Evolutionary conservation across 768 basidiomycete genomes (phyloP), one percentile per base, ranked within the genome.

Genomic region (Russula compacta): DNA sequence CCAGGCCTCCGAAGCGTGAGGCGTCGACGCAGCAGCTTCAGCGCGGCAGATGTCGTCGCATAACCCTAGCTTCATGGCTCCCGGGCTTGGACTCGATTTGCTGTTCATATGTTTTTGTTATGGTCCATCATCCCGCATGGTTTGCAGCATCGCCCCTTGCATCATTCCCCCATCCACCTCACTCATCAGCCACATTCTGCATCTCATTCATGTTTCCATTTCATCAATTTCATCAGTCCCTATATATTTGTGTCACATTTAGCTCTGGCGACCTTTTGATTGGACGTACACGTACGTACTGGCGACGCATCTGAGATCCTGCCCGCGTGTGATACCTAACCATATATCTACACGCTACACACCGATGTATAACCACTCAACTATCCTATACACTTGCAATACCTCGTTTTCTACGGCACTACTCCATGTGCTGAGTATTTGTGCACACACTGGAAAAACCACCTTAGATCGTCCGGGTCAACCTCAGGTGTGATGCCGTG

Each of bases 401-500:
- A 52, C 49, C 35, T 64, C 6, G 4, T 47, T 35, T 44, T 57
- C 49, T 57, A 62, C 4, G 44, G 55, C 38, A 35, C 46, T 6
- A 50, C 32, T n/a, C 17, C 54, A 32, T 51, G 54, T 48, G 74
- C 69, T 2, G 91, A 92, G 69, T 92, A 89, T 69, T 85, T 91
- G 69, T 87, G 89, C 51, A 93, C 80, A 69, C 92, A 95, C 72
- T 95, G 82, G 64, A 95, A 83, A 78, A 95, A 97, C 83, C 85
- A 95, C 58, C 79, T 78, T 72, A 97, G 77, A 72, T 97, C 92
- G 58, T 98, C 94, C 21, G 95, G 93, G 71, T 97, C 85, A 14
- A 98, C 95, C 29, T 85, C 89, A 11, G 97, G 97, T 4, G 94
- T 97, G 67, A 99, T 95, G 6, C 97, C 97, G 71, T 98, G 97